Conservation (phyloP, 345 rosid genomes). For the Eucalyptus guilfoylei region DNA sequence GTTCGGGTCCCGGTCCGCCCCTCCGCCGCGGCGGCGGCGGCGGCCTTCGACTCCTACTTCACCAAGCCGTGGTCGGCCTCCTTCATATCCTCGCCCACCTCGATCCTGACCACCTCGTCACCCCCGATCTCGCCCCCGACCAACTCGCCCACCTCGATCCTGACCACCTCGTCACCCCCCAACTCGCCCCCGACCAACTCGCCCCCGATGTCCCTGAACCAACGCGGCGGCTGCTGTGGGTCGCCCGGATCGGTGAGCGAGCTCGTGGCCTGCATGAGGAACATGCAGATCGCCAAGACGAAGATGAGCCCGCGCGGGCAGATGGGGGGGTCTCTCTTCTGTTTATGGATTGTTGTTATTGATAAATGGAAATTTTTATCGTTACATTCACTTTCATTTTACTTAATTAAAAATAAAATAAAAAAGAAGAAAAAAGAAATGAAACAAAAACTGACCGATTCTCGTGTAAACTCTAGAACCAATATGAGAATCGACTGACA, state of each 20-base stretch:
- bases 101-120: slow-evolving; percentile 10
- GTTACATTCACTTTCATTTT: too few species aligned
- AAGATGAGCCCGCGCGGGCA: slow-evolving; percentile 5
- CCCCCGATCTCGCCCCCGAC: slow-evolving; percentile 36
- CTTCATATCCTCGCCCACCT: slow-evolving; percentile 35
- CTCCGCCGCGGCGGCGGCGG: neutral
- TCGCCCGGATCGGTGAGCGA: slow-evolving; percentile 15
- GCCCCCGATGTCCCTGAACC: slow-evolving; percentile 30
- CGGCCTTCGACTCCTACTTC: slow-evolving; percentile 7
- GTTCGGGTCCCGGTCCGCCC: slow-evolving; percentile 17
- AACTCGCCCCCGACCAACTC: slow-evolving; percentile 35
- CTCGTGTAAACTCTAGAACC: too few species aligned
- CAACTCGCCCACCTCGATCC: slow-evolving; percentile 29
- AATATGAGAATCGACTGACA: too few species aligned
- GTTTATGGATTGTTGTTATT: too few species aligned
- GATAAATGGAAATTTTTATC: too few species aligned
- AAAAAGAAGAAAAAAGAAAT: too few species aligned
- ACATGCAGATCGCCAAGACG: slow-evolving; percentile 45
- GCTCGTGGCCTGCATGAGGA: slow-evolving; percentile 46
- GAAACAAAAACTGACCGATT: too few species aligned
- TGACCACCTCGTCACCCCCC: slow-evolving; percentile 14
- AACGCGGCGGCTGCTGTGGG: slow-evolving; percentile 15
- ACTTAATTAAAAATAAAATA: too few species aligned
- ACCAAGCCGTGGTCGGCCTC: slow-evolving; percentile 12
- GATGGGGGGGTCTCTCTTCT: neutral